Conservation (phyloP, 805 yeast species). For the Starmerella scarabaei region DNA sequence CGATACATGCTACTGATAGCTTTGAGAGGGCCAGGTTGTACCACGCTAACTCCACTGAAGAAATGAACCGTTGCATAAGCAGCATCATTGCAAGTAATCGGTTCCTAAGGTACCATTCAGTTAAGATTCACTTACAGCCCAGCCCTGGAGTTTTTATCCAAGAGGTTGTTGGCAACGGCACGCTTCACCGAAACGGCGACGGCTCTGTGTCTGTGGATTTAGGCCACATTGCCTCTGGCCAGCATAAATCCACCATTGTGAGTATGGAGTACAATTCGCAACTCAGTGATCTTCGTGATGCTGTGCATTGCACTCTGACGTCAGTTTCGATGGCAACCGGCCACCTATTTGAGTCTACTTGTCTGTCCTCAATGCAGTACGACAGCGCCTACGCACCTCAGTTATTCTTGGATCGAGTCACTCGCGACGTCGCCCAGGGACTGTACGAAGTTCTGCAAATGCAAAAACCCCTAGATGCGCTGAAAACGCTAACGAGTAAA, state of each 20-base stretch:
- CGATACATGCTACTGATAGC: neutral
- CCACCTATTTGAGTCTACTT: neutral
- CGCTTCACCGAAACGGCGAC: neutral
- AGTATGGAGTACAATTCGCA: neutral
- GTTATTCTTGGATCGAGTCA: conserved; percentile 7
- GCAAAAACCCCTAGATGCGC: neutral
- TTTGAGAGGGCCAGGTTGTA: conserved; percentile 1
- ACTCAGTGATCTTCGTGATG: neutral
- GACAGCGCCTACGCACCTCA: neutral
- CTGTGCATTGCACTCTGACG: neutral
- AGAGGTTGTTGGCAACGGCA: neutral
- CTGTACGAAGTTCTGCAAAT: neutral
- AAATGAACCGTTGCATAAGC: neutral
- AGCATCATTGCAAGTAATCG: conserved; percentile 7
- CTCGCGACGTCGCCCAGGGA: conserved; percentile 1
- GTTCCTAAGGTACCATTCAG: conserved; percentile 4
- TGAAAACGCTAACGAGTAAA: too few relatives aligned
- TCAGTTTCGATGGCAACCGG: conserved; percentile 3
- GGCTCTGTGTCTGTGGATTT: neutral
- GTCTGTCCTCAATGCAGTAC: neutral
- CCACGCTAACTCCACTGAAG: neutral
- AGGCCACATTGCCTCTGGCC: conserved; percentile 9
- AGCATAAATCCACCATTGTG: conserved; percentile 6
- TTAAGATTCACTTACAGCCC: neutral
- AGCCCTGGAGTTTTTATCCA: neutral